Evolutionary conservation across 257 asterid genomes (phyloP), one percentile per base, ranked within the genome.

Genomic region (Solanum gandarillasii): DNA sequence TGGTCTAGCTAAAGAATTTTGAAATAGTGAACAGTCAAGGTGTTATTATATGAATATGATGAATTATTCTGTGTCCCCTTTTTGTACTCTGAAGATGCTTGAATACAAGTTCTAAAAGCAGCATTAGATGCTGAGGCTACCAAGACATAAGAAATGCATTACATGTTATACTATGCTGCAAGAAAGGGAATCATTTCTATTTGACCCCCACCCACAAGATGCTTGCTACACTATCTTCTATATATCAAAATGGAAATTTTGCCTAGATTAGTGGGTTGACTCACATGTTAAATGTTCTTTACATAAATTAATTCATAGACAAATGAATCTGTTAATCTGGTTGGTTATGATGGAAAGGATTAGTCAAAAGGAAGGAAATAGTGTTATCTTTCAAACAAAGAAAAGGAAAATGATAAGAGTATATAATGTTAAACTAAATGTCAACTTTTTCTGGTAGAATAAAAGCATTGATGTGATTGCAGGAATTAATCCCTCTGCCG

Each of bases 391-490:
- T 43, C 29, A 41, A 29, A 65, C 9, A 38, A 72, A 72, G 71
- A 72, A 32, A 46, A 78, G 55, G 34, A 72, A 86, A 86, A 62
- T 35, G 84, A 46, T 23, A 10, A 9, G 88, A 73, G 84, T 71
- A 21, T 86, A 71, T 86, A 55, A 35, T 73, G 82, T 46, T 86
- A 86, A 73, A 86, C 73, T 23, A 48, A 46, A 74, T 73, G 74
- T 27, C 83, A 86, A 86, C 65, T 41, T 70, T 70, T 86, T 29
- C 58, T 5, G 29, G 78, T 68, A 43, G 71, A 32, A 39, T 86
- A 46, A 43, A 86, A 71, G 35, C 35, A 86, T 27, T 86, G 88
- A 72, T 86, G 84, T 86, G 88, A 86, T 86, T 86, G 88, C 84
- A 73, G 70, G 84, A 86, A 86, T 86, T 34, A 86, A 29, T 86